Base-by-base conservation (phyloP, 164 flowering plant species). In the Euptelea pleiosperma region DNA sequence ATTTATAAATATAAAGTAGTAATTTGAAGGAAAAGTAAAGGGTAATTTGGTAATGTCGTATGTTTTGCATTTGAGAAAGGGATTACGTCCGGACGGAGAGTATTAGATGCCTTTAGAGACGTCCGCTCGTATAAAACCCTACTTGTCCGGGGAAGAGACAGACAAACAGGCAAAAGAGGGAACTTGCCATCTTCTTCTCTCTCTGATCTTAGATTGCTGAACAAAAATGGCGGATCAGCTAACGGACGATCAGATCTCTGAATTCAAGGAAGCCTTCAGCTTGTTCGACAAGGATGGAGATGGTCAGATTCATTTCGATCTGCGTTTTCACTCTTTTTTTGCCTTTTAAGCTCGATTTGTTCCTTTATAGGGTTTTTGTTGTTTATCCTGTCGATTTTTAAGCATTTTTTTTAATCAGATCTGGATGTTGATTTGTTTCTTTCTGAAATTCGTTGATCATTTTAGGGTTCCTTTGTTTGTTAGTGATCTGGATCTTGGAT, bases 211-310 rank as follows among this genome's bases (percentile, higher is more conserved):
- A 22, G 46, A 8, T 47, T 31, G 15, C 14, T 12, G 28, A 48
- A 19, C 26, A 48, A 34, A 22, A 36, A 76, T 77, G 80, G 80
- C 75, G 39, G 80, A 73, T 68, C 78, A 73, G 53, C 70, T 77
- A 37, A 77, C 80, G 0, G 77, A 77, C 42, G 80, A 77, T 45
- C 80, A 77, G 77, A 77, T 77, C 75, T 70, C 77, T 25, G 80
- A 77, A 61, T 77, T 77, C 66, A 77, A 77, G 68, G 81, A 74
- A 52, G 81, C 81, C 22, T 77, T 77, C 64, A 77, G 76, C 72
- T 65, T 77, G 29, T 74, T 77, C 67, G 78, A 77, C 74, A 77
- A 77, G 75, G 80, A 77, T 49, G 81, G 78, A 49, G 78, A 74
- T 41, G 78, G 78, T 73, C 34, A 63, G 65, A 58, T 59, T 50